Conservation (phyloP, 208 protist species). For the Sergeia podlipaevii region DNA sequence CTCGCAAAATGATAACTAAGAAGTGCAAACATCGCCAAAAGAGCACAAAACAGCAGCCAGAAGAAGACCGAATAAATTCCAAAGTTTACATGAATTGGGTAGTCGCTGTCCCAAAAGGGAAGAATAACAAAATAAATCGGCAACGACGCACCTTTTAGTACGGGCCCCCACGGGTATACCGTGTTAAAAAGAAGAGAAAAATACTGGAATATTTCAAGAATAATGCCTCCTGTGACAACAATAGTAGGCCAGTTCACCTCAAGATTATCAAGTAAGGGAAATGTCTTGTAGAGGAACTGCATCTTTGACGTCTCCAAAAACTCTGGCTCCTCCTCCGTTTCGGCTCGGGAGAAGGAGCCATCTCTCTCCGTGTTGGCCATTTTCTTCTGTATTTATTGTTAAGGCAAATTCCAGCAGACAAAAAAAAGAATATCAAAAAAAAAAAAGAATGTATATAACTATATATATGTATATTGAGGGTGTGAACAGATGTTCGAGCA, state of each 20-base stretch:
- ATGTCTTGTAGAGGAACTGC: no score
- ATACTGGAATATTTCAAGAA: constrained; percentile 16
- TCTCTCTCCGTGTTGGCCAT: no score
- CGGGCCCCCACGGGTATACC: constrained; percentile 8
- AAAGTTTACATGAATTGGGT: not conserved
- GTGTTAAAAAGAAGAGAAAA: constrained; percentile 14
- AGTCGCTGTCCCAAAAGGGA: constrained; percentile 22
- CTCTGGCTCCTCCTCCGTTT: no score
- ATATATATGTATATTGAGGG: no score
- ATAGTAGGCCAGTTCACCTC: constrained; percentile 13
- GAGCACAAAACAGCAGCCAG: constrained; percentile 5
- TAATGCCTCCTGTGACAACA: constrained; percentile 3
- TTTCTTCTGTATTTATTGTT: no score
- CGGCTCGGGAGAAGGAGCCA: no score
- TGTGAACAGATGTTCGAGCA: no score
- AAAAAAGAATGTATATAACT: no score
- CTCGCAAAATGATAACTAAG: not conserved
- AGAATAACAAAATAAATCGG: constrained; percentile 14
- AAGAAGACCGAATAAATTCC: constrained; percentile 4
- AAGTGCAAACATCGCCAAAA: not conserved
- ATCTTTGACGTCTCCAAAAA: no score
- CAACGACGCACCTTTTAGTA: constrained; percentile 1
- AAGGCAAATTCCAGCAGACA: no score
- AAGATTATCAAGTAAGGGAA: no score
- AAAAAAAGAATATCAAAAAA: no score